Conservation (phyloP, 176 grass and related monocot genomes). For the Avena eriantha region DNA sequence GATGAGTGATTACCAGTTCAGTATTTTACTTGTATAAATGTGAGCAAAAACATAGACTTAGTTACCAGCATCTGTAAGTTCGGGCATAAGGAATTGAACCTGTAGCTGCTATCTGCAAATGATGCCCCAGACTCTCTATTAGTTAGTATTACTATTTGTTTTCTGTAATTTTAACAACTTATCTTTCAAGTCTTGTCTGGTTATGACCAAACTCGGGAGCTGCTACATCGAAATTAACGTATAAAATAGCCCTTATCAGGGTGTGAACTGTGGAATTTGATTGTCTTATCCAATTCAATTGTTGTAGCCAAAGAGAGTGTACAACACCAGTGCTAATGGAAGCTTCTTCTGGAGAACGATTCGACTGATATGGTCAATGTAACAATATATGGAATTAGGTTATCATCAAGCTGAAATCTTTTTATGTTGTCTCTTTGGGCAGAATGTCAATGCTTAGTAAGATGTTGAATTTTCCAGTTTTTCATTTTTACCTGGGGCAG, state of each 20-base stretch:
- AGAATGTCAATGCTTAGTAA: conserved; percentile 25
- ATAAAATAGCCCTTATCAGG: background rate
- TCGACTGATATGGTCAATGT: background rate
- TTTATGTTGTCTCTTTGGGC: background rate
- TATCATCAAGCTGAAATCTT: background rate
- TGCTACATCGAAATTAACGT: conserved; percentile 15
- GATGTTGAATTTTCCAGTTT: background rate
- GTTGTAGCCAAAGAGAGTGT: background rate
- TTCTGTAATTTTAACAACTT: conserved; percentile 1
- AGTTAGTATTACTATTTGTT: conserved; percentile 5
- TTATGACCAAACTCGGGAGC: background rate
- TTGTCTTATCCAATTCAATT: background rate
- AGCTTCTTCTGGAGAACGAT: background rate
- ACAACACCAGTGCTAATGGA: conserved; percentile 16
- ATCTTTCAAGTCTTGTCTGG: background rate
- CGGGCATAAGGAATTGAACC: background rate
- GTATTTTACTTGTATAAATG: conserved; percentile 21
- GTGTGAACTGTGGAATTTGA: background rate
- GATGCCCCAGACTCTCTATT: background rate
- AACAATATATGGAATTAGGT: background rate
- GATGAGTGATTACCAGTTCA: background rate
- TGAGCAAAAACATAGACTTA: conserved; percentile 11
- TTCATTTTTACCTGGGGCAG: background rate
- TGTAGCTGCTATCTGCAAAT: conserved; percentile 10
- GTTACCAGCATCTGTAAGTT: background rate